phyloP scores from a whole-genome alignment of 805 yeast genomes.

The Citeromyces matritensis region DNA sequence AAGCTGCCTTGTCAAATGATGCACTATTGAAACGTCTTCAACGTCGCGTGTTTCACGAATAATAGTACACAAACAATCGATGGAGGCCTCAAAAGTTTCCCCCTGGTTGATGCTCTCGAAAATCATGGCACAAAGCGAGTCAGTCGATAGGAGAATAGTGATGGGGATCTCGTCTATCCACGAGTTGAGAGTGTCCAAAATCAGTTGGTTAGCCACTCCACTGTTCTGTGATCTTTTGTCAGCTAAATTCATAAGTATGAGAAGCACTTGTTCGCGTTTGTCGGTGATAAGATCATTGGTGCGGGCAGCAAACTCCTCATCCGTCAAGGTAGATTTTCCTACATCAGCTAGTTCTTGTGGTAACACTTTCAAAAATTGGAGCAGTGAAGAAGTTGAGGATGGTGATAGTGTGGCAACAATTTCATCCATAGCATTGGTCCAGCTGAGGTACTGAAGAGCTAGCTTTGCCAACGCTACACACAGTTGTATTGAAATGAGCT shows the following conservation, averaged over 20 bases:
- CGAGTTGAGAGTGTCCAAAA: slow-evolving; percentile 67
- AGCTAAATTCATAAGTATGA: slow-evolving; percentile 40
- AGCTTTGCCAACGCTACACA: slow-evolving; percentile 72
- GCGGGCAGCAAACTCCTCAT: slow-evolving; percentile 61
- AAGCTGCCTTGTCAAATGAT: slow-evolving; percentile 55
- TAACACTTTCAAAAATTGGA: slow-evolving; percentile 72
- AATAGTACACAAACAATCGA: slow-evolving; percentile 76
- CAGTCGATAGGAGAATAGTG: slow-evolving; percentile 44
- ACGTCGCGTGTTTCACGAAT: slow-evolving; percentile 72
- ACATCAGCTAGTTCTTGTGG: slow-evolving; percentile 85
- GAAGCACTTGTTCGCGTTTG: slow-evolving; percentile 56
- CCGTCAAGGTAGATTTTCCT: slow-evolving; percentile 63
- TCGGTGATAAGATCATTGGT: slow-evolving; percentile 45
- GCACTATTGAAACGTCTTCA: slow-evolving; percentile 43
- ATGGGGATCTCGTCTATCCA: slow-evolving; percentile 87
- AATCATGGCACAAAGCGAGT: slow-evolving; percentile 52
- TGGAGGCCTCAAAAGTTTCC: slow-evolving; percentile 67
- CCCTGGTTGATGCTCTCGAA: slow-evolving; percentile 45
- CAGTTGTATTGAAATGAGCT: slow-evolving; percentile 67
- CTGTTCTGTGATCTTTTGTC: slow-evolving; percentile 6
- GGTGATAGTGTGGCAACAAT: slow-evolving; percentile 35
- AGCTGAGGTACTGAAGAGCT: slow-evolving; percentile 59
- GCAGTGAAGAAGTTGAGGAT: slow-evolving; percentile 27
- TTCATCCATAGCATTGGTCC: slow-evolving; percentile 63
- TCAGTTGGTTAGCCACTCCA: slow-evolving; percentile 16